Evolutionary conservation across 495 filamentous ascomycete genomes (phyloP).

Genomic region (Xylaria bambusicola): DNA sequence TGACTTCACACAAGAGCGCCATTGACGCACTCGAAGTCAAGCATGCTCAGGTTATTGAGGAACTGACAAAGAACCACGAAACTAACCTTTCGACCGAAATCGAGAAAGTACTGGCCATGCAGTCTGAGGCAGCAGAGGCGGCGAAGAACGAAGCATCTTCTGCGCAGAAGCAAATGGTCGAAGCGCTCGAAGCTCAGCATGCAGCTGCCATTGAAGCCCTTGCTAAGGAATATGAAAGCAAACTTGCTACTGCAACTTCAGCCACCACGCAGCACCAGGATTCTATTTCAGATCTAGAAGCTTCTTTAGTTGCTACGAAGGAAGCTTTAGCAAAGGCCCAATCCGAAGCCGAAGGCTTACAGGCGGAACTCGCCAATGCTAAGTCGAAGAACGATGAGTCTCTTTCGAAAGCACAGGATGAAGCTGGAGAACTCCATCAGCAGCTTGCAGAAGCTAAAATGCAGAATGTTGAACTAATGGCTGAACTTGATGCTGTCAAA

Average conservation of each 20-base stretch:
- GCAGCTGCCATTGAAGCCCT: constrained; percentile 43
- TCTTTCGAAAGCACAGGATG: constrained; percentile 41
- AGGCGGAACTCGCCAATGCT: constrained; percentile 25
- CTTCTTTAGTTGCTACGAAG: constrained; percentile 24
- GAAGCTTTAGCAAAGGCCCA: constrained; percentile 29
- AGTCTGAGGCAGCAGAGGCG: constrained; percentile 46
- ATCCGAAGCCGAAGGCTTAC: constrained; percentile 24
- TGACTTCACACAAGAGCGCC: constrained; percentile 32
- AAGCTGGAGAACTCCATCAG: constrained; percentile 47
- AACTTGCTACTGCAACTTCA: constrained; percentile 23
- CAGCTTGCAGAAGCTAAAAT: constrained; percentile 56
- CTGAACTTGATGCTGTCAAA: constrained; percentile 53
- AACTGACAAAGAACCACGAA: constrained; percentile 44
- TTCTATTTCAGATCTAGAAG: constrained; percentile 25
- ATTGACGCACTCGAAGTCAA: constrained; percentile 43
- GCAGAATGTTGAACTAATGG: constrained; percentile 55
- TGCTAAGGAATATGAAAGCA: constrained; percentile 40
- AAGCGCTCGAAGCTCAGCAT: constrained; percentile 44
- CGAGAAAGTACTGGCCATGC: constrained; percentile 47
- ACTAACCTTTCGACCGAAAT: constrained; percentile 40
- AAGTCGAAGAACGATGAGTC: constrained; percentile 33
- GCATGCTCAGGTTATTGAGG: constrained; percentile 45
- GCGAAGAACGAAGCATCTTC: constrained; percentile 37
- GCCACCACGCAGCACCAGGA: constrained; percentile 27
- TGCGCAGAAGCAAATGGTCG: constrained; percentile 35